Conservation (phyloP, 305 asterid genomes). For the Ajuga reptans region DNA sequence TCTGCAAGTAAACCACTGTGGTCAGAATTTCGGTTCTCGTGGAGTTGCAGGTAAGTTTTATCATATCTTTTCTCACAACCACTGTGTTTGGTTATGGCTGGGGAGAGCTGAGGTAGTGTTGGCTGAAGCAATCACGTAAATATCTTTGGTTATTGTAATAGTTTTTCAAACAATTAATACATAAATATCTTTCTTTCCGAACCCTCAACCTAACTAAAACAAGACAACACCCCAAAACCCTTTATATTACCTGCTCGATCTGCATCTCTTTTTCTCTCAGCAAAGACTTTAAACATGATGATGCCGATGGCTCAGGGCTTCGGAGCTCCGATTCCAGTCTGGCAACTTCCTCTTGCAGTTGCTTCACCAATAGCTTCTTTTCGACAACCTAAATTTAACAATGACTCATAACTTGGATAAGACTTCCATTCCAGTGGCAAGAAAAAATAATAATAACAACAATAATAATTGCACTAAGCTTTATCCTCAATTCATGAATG, state of each 20-base stretch:
- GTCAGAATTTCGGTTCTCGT: no score
- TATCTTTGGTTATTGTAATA: no score
- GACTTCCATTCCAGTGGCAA: background rate
- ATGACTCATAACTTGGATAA: background rate
- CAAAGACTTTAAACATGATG: conserved; percentile 52
- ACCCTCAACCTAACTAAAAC: no score
- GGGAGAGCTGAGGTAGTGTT: no score
- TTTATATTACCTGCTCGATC: conserved; percentile 74
- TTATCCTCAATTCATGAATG: background rate
- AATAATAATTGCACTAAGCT: background rate
- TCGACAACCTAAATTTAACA: conserved; percentile 49
- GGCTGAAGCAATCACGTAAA: no score
- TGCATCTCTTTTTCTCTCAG: conserved; percentile 68
- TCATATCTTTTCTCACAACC: no score
- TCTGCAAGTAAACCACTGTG: conserved; percentile 38
- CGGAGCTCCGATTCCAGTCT: conserved; percentile 87
- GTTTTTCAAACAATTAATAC: no score
- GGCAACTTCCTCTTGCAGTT: conserved; percentile 77
- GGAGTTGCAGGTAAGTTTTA: no score
- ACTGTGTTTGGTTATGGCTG: no score
- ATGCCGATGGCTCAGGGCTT: conserved; percentile 62
- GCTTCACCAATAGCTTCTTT: conserved; percentile 69
- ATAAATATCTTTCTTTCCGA: no score
- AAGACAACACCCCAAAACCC: no score
- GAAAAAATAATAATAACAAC: no score